Percentiles rank a stretch among this genome's conserved stretches.
Evolutionary conservation across 164 flowering plant genomes (phyloP).

Genomic region (Cinnamomum micranthum): DNA sequence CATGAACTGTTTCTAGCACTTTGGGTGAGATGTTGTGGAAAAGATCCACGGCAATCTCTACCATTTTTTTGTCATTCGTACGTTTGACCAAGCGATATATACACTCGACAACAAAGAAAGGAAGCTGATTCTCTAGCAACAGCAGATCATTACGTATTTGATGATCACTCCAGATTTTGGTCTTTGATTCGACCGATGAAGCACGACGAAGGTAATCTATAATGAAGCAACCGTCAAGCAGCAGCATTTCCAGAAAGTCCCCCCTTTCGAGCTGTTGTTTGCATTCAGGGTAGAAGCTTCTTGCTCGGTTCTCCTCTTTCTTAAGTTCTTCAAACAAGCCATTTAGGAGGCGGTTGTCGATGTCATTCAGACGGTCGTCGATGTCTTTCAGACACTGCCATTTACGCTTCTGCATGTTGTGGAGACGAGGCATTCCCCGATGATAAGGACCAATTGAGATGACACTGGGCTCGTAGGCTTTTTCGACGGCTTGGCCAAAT

Average conservation of each 20-base stretch:
- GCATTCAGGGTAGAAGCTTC: neutral
- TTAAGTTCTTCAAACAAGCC: slow-evolving; percentile 20
- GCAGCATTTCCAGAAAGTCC: slow-evolving; percentile 3
- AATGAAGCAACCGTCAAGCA: slow-evolving; percentile 6
- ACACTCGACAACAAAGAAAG: slow-evolving; percentile 2
- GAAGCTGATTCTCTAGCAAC: slow-evolving; percentile 9
- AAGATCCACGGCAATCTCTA: neutral
- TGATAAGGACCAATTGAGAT: slow-evolving; percentile 60
- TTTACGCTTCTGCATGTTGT: slow-evolving; percentile 42
- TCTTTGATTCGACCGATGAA: too few species aligned
- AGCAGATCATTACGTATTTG: slow-evolving; percentile 2
- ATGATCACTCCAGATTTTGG: neutral
- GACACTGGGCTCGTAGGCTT: slow-evolving; percentile 40
- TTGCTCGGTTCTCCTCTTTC: slow-evolving; percentile 27
- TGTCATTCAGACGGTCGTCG: neutral
- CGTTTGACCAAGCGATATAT: neutral
- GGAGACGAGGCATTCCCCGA: slow-evolving; percentile 22
- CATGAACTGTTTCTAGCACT: too few species aligned
- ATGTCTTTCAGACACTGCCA: slow-evolving; percentile 18
- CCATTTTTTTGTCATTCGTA: too few species aligned
- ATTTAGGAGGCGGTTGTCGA: slow-evolving; percentile 9
- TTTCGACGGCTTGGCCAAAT: slow-evolving; percentile 26
- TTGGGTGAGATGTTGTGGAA: too few species aligned
- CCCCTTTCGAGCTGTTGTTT: too few species aligned
- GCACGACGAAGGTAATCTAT: neutral